Evolutionary conservation across 2,329 filamentous ascomycete genomes (phyloP), one percentile per base, ranked within the genome.

Genomic region (Apiospora koreana): DNA sequence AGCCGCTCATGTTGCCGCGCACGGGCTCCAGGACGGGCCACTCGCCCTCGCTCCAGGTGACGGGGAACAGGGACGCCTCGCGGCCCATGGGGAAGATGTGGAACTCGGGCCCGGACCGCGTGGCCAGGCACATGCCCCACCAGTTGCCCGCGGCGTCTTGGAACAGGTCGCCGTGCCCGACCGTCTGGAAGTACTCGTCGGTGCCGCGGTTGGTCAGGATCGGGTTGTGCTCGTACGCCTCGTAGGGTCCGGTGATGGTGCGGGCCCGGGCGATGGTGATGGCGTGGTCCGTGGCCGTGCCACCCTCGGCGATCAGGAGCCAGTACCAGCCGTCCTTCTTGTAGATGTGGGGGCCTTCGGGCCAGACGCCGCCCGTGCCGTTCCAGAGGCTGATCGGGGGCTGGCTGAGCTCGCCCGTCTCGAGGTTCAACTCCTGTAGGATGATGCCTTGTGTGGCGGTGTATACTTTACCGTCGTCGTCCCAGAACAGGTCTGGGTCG

Each of bases 81-180:
- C 86, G 79, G 1, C 86, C 86, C 86, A 87, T 86, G 0, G 85
- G 84, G 72, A 83, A 86, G 31, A 77, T 77, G 42, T 74, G 71
- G 73, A 79, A 85, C 50, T 76, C 77, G 0, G 81, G 80, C 0
- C 82, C 83, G 21, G 65, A 71, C 0, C 65, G 50, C 28, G 70
- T 69, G 0, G 80, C 78, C 1, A 87, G 73, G 3, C 81, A 81
- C 5, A 83, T 78, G 0, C 79, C 83, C 85, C 84, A 86, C 85
- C 86, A 87, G 41, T 84, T 80, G 0, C 82, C 83, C 1, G 74
- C 68, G 1, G 69, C 38, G 7, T 80, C 79, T 16, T 79, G 77
- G 65, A 81, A 81, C 0, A 80, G 31, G 28, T 81, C 79, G 31
- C 72, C 77, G 25, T 81, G 79, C 0, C 79, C 79, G 5, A 78